phyloP scores from a whole-genome alignment of 2,329 filamentous ascomycete genomes.

The Xylaria sp. region DNA sequence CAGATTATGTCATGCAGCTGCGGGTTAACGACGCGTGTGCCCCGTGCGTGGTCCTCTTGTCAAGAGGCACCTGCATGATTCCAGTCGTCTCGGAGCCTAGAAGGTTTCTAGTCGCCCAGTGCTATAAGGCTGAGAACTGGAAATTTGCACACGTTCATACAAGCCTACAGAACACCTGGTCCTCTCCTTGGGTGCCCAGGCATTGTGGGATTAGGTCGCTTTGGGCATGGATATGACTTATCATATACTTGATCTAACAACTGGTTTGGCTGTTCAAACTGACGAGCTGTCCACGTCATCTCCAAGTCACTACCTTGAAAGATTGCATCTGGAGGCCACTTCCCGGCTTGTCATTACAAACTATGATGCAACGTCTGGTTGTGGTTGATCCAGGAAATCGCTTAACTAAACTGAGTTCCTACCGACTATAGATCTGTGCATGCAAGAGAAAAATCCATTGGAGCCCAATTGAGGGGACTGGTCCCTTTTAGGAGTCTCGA shows the following conservation, averaged over 20 bases:
- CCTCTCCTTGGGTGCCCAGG: background rate
- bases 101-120: slow-evolving; percentile 5
- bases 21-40: slow-evolving; percentile 23
- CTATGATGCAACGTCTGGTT: background rate
- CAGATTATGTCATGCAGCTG: slow-evolving; percentile 32
- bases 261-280: slow-evolving; percentile 4
- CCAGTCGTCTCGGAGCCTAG: slow-evolving; percentile 17
- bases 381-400: background rate
- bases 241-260: slow-evolving; percentile 16
- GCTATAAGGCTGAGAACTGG: slow-evolving; percentile 26
- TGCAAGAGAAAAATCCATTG: background rate
- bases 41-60: slow-evolving; percentile 27
- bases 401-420: background rate
- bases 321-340: background rate
- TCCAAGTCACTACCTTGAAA: background rate
- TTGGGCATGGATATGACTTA: slow-evolving; percentile 28
- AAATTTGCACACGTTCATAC: background rate
- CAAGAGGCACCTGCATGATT: slow-evolving; percentile 29
- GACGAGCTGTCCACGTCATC: slow-evolving; percentile 26
- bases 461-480: background rate
- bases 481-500: background rate
- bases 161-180: background rate
- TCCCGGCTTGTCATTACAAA: background rate
- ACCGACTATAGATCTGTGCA: slow-evolving; percentile 2
- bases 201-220: slow-evolving; percentile 13